A percentile compares a stretch with the other conserved stretches of the same genome.
These are phyloP conservation scores for Rubroboletus satanas DNA, from an alignment of 768 basidiomycete species.

Conservation along the genomic window DNA sequence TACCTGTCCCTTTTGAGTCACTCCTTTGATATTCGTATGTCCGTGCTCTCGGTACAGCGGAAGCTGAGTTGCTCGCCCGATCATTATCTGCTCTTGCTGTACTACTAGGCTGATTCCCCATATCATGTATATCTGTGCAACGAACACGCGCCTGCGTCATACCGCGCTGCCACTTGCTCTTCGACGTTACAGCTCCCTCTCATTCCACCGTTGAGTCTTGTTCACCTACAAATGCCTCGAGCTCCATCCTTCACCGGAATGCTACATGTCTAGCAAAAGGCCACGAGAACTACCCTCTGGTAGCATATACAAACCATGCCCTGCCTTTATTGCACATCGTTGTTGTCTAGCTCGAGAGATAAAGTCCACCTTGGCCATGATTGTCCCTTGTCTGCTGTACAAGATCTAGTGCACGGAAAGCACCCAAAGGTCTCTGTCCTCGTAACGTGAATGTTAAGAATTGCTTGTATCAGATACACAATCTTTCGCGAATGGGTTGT, in stretches of 20 bases:
- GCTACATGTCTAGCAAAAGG: neutral
- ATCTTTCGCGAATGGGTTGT: neutral
- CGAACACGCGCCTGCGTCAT: neutral
- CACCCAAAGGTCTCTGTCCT: too few species aligned
- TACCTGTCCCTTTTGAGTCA: neutral
- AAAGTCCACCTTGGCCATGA: neutral
- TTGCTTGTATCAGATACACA: neutral
- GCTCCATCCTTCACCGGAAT: neutral
- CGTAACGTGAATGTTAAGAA: neutral
- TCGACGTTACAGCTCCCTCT: neutral
- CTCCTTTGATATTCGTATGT: neutral
- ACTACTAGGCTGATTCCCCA: neutral
- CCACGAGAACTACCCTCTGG: neutral
- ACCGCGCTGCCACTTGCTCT: too few species aligned
- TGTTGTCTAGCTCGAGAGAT: neutral
- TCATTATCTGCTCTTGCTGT: neutral
- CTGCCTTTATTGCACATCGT: neutral
- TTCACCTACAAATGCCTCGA: neutral
- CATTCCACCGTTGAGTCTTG: neutral
- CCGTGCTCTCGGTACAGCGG: neutral
- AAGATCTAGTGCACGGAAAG: too few species aligned
- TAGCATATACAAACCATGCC: neutral
- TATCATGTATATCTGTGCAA: neutral
- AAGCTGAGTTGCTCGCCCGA: neutral
- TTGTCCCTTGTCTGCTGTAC: too few species aligned